phyloP scores from a whole-genome alignment of 2,329 filamentous ascomycete species.

The Colletotrichum sp. region DNA sequence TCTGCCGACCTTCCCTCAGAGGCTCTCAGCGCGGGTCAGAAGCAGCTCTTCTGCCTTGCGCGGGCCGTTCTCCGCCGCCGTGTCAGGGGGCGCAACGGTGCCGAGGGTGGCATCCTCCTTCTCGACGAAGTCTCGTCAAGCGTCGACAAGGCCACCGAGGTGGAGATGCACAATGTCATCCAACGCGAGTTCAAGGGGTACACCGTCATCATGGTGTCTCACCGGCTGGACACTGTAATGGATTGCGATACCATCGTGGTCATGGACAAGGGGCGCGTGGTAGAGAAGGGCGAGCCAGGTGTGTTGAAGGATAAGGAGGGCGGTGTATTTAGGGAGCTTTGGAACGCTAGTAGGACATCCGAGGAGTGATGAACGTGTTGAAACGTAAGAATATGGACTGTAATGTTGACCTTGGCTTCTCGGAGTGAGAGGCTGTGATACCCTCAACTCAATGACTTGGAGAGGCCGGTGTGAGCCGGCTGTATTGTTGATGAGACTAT shows the following conservation, averaged over 20 bases:
- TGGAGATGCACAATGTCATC: constrained; percentile 34
- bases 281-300: constrained; percentile 31
- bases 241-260: constrained; percentile 51
- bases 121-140: constrained; percentile 39
- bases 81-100: constrained; percentile 25
- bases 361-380: not conserved
- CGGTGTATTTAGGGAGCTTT: constrained; percentile 1
- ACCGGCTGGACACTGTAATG: constrained; percentile 48
- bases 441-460: not conserved
- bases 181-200: constrained; percentile 32
- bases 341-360: not conserved
- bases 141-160: constrained; percentile 37
- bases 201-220: constrained; percentile 53
- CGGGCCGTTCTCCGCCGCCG: constrained; percentile 56
- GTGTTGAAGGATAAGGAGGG: not conserved
- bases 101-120: constrained; percentile 29
- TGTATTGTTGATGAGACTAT: not conserved
- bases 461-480: not conserved
- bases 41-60: constrained; percentile 68
- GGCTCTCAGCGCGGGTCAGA: constrained; percentile 62
- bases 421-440: not conserved
- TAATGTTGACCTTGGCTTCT: not conserved
- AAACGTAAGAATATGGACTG: not conserved
- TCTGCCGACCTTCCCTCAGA: constrained; percentile 46
- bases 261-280: constrained; percentile 45